Evolutionary conservation across 2,329 filamentous ascomycete genomes (phyloP).

Genomic region (Claviceps humidiphila): DNA sequence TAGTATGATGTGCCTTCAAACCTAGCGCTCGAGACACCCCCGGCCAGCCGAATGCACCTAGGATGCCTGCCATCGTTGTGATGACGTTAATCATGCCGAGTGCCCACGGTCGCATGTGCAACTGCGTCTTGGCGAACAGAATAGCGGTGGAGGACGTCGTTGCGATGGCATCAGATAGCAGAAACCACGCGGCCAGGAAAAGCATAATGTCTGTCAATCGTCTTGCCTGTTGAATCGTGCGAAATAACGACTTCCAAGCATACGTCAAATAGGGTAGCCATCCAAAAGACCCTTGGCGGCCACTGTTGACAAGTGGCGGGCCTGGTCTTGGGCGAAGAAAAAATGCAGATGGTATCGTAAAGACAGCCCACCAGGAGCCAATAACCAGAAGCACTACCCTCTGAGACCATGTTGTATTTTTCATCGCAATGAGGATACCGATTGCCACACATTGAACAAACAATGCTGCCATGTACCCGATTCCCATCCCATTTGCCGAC

Average conservation of each 20-base stretch:
- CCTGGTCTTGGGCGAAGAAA: constrained; percentile 85
- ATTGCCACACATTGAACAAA: constrained; percentile 75
- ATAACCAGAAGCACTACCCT: constrained; percentile 77
- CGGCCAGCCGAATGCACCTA: constrained; percentile 84
- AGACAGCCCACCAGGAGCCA: constrained; percentile 84
- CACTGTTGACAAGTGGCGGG: constrained; percentile 51
- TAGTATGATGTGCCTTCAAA: constrained; percentile 71
- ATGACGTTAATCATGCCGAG: constrained; percentile 90
- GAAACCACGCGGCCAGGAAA: constrained; percentile 83
- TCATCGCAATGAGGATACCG: constrained; percentile 56
- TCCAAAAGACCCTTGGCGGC: constrained; percentile 21
- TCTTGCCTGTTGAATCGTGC: constrained; percentile 63
- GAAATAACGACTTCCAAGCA: constrained; percentile 77
- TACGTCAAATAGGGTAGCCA: constrained; percentile 64
- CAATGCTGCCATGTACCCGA: constrained; percentile 79
- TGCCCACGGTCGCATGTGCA: constrained; percentile 79
- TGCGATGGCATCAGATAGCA: constrained; percentile 86
- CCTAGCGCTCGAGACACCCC: constrained; percentile 57
- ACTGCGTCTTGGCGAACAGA: constrained; percentile 84
- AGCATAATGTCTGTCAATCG: constrained; percentile 60
- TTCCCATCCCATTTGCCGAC: constrained; percentile 83
- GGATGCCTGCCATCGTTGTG: constrained; percentile 68
- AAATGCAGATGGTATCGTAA: constrained; percentile 75
- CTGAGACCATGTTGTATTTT: constrained; percentile 72
- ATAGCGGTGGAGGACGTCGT: constrained; percentile 92